Conservation (phyloP, 2,329 filamentous ascomycete genomes). For the Hymenoscyphus linearis region DNA sequence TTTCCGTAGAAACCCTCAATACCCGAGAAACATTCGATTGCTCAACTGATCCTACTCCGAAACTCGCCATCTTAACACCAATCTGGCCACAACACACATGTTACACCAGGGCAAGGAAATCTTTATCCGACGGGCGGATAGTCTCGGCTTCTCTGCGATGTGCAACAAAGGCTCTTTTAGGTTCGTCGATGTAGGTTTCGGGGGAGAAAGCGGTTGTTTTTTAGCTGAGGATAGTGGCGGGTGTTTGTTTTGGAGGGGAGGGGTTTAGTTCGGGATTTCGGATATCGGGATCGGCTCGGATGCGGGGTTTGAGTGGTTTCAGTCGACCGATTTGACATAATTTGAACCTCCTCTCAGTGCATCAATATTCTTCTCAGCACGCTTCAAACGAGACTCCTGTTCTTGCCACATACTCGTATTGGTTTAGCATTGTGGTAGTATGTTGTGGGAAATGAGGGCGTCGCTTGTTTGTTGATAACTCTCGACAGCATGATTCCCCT, state of each 20-base stretch:
- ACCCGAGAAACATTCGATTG: not conserved
- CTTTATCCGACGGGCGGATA: slow-evolving; percentile 8
- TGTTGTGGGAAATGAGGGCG: too few species aligned
- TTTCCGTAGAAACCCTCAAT: not conserved
- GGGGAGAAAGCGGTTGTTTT: not conserved
- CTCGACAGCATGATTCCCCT: too few species aligned
- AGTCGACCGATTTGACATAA: not conserved
- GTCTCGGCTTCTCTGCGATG: slow-evolving; percentile 7
- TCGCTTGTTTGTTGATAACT: too few species aligned
- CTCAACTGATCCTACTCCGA: not conserved
- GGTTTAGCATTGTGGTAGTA: too few species aligned
- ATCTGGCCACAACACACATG: not conserved
- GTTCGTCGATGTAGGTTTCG: not conserved
- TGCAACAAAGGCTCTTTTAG: slow-evolving; percentile 7
- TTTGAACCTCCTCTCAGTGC: not conserved
- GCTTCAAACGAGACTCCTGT: too few species aligned
- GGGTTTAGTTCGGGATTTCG: not conserved
- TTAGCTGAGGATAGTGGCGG: not conserved
- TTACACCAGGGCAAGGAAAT: not conserved
- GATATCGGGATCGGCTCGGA: not conserved
- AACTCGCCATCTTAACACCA: not conserved
- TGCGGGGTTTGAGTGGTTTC: not conserved
- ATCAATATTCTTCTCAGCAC: not conserved
- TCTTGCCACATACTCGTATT: too few species aligned
- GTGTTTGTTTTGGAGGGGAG: slow-evolving; percentile 5